phyloP scores from a whole-genome alignment of 2,329 filamentous ascomycete genomes.

The Trichoderma citrinoviride region DNA sequence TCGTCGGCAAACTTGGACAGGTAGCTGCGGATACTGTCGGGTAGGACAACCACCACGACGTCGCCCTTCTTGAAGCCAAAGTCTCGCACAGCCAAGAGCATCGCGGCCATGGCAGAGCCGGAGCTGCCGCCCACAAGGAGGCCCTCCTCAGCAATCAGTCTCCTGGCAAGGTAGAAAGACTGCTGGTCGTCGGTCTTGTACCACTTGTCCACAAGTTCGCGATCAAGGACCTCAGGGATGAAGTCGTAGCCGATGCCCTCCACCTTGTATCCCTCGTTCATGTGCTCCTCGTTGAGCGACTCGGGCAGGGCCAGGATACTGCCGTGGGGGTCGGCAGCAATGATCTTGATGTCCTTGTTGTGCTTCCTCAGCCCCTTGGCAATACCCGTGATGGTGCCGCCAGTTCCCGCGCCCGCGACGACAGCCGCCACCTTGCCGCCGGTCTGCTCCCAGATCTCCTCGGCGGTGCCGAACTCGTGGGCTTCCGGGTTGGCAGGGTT shows the following conservation, averaged over 20 bases:
- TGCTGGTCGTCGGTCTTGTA: conserved; percentile 96
- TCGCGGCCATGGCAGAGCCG: conserved; percentile 84
- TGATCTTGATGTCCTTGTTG: conserved; percentile 77
- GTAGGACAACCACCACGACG: conserved; percentile 84
- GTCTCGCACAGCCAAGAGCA: conserved; percentile 74
- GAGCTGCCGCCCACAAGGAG: conserved; percentile 90
- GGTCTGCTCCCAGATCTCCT: conserved; percentile 95
- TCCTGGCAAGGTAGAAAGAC: conserved; percentile 84
- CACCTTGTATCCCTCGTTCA: conserved; percentile 90
- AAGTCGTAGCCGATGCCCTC: conserved; percentile 99
- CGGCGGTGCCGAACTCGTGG: conserved; percentile 89
- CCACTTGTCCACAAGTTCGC: conserved; percentile 81
- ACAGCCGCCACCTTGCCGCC: conserved; percentile 77
- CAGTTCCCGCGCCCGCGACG: conserved; percentile 90
- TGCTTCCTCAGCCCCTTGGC: conserved; percentile 85
- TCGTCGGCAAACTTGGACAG: conserved; percentile 98
- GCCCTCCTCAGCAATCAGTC: conserved; percentile 91
- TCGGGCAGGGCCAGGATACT: conserved; percentile 86
- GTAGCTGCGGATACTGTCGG: conserved; percentile 96
- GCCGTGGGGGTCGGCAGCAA: conserved; percentile 89
- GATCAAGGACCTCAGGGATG: conserved; percentile 88
- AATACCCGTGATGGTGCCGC: conserved; percentile 90
- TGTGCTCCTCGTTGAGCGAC: conserved; percentile 71
- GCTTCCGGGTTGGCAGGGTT: conserved; percentile 90
- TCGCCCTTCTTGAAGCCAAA: conserved; percentile 77